These are phyloP conservation scores for Pholiota microspora DNA, from an alignment of 768 basidiomycete species.

Conservation along the genomic window DNA sequence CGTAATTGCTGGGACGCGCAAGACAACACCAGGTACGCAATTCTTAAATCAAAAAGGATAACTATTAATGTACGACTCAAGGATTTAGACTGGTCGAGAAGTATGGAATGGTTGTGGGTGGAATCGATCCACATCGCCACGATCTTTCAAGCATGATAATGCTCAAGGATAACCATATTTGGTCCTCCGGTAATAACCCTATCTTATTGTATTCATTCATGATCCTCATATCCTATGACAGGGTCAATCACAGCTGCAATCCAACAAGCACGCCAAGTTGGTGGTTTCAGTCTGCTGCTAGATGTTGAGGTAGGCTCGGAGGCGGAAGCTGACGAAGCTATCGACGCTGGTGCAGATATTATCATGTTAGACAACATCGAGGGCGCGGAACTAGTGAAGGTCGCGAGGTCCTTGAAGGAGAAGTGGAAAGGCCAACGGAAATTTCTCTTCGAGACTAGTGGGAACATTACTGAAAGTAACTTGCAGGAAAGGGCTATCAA, in stretches of 20 bases:
- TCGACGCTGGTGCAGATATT: constrained; percentile 91
- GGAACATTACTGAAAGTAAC: constrained; percentile 90
- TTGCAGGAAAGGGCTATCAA: constrained; percentile 77
- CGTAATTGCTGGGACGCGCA: constrained; percentile 90
- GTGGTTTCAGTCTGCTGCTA: constrained; percentile 87
- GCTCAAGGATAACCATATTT: constrained; percentile 99
- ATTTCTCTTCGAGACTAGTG: constrained; percentile 92
- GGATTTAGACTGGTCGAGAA: constrained; percentile 97
- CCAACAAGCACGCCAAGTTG: constrained; percentile 79
- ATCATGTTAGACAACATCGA: constrained; percentile 96
- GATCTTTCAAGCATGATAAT: constrained; percentile 99
- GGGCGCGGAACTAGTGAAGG: constrained; percentile 64
- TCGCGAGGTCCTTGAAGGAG: constrained; percentile 69
- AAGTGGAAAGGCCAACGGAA: constrained; percentile 80
- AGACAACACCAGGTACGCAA: constrained; percentile 86
- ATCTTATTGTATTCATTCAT: constrained; percentile 1
- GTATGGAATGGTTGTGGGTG: constrained; percentile 97
- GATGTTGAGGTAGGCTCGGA: constrained; percentile 92
- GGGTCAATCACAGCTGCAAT: constrained; percentile 93
- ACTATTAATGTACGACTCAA: constrained; percentile 21
- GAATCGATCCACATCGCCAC: constrained; percentile 92
- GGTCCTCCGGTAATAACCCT: constrained; percentile 77
- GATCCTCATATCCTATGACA: constrained; percentile 21
- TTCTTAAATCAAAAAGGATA: not conserved
- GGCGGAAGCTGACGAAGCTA: constrained; percentile 94